phyloP scores from a whole-genome alignment of 2,329 filamentous ascomycete genomes.

The Cladosporium colombiae region DNA sequence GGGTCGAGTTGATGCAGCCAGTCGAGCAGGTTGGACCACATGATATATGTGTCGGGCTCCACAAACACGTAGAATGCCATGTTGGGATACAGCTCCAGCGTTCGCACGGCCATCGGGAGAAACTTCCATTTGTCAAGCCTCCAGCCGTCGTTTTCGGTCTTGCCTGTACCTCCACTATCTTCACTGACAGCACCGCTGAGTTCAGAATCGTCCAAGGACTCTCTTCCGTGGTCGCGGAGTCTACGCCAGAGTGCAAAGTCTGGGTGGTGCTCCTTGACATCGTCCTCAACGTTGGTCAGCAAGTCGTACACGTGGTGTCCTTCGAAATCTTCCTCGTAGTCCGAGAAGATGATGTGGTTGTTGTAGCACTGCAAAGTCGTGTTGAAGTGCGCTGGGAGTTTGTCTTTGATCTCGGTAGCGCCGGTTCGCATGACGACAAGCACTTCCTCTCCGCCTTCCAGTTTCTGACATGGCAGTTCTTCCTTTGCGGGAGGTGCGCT shows the following conservation, averaged over 20 bases:
- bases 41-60: constrained; percentile 60
- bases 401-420: constrained; percentile 57
- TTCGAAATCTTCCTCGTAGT: constrained; percentile 55
- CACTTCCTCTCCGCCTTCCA: constrained; percentile 44
- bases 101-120: constrained; percentile 39
- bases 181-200: constrained; percentile 27
- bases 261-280: constrained; percentile 34
- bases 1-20: constrained; percentile 56
- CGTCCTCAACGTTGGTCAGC: constrained; percentile 34
- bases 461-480: constrained; percentile 1
- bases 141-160: constrained; percentile 26
- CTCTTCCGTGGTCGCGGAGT: constrained; percentile 35
- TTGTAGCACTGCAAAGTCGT: constrained; percentile 59
- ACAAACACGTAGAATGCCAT: constrained; percentile 62
- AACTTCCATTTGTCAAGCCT: constrained; percentile 44
- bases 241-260: constrained; percentile 42
- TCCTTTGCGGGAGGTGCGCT: background rate
- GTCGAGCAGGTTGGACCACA: constrained; percentile 54
- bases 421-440: constrained; percentile 61
- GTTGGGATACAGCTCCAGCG: constrained; percentile 43
- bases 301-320: constrained; percentile 43
- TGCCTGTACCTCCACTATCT: constrained; percentile 21
- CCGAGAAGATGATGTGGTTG: constrained; percentile 60
- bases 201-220: constrained; percentile 35
- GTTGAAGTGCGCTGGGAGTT: constrained; percentile 56